A percentile compares a stretch with the other conserved stretches of the same genome.
phyloP scores from a whole-genome alignment of 257 asterid species.

The Hygrophila difformis region DNA sequence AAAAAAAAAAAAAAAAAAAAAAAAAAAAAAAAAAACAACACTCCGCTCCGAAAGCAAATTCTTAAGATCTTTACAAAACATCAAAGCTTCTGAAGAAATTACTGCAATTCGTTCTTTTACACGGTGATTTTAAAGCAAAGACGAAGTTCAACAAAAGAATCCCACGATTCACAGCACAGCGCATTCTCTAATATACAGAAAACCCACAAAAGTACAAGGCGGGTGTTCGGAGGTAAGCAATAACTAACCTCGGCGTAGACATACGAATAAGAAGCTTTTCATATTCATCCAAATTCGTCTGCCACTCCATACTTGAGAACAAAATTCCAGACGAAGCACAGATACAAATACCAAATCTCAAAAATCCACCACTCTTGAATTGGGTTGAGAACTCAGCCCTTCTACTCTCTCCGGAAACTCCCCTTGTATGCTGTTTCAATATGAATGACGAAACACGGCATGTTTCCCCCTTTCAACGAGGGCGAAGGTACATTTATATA shows the following conservation, averaged over 20 bases:
- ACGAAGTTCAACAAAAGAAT: too few species aligned
- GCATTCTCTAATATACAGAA: too few species aligned
- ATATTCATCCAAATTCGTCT: constrained; percentile 69
- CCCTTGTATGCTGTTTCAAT: constrained; percentile 21
- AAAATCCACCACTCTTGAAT: neutral
- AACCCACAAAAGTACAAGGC: too few species aligned
- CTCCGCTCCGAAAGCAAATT: too few species aligned
- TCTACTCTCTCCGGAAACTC: constrained; percentile 20
- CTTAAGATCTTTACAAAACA: too few species aligned
- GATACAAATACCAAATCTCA: neutral
- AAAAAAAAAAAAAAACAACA: too few species aligned
- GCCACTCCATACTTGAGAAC: constrained; percentile 55
- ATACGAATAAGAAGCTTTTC: constrained; percentile 81
- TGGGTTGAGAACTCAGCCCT: neutral
- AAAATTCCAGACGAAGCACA: neutral
- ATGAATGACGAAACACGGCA: constrained; percentile 18
- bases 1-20: too few species aligned
- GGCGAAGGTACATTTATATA: constrained; percentile 18
- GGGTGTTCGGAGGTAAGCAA: neutral
- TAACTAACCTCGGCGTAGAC: constrained; percentile 79
- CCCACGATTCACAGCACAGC: too few species aligned
- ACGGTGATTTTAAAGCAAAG: too few species aligned
- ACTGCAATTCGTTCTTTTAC: too few species aligned
- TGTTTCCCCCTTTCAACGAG: constrained; percentile 8
- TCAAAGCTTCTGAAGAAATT: too few species aligned